Conservation (phyloP, 2,329 filamentous ascomycete species). For the Sporothrix pseudoabietina region DNA sequence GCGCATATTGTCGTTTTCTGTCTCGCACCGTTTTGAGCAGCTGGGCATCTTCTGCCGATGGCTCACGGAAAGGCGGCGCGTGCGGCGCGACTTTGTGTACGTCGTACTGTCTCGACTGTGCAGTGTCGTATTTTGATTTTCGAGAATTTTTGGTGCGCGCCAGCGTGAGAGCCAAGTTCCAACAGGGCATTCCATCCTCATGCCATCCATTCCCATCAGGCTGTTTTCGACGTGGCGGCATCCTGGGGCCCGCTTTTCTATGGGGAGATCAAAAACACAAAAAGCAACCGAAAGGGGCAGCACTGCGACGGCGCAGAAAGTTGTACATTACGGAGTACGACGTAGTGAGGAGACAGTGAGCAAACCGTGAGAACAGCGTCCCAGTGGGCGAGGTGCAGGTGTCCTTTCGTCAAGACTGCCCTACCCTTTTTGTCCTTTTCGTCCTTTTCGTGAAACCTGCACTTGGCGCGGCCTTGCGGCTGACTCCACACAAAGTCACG, state of each 20-base stretch:
- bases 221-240: not conserved
- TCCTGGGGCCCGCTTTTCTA: not conserved
- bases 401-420: constrained; percentile 9
- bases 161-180: not conserved
- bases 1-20: not conserved
- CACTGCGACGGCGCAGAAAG: constrained; percentile 15
- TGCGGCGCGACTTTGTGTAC: not conserved
- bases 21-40: not conserved
- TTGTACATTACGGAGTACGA: no score
- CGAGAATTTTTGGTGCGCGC: not conserved
- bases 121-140: constrained; percentile 5
- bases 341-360: not conserved
- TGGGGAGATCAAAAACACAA: no score
- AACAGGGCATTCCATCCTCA: constrained; percentile 2
- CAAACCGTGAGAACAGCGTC: not conserved
- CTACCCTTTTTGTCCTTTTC: not conserved
- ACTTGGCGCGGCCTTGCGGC: not conserved
- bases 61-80: not conserved
- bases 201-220: constrained; percentile 7
- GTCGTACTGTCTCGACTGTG: no score
- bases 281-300: not conserved
- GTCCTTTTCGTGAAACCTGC: not conserved
- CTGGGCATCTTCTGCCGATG: not conserved
- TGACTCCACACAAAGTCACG: not conserved
- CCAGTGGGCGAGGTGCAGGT: not conserved